These are phyloP conservation scores for Phytophthora capsici DNA, from an alignment of 352 stramenopile genomes.

Conservation along the genomic window DNA sequence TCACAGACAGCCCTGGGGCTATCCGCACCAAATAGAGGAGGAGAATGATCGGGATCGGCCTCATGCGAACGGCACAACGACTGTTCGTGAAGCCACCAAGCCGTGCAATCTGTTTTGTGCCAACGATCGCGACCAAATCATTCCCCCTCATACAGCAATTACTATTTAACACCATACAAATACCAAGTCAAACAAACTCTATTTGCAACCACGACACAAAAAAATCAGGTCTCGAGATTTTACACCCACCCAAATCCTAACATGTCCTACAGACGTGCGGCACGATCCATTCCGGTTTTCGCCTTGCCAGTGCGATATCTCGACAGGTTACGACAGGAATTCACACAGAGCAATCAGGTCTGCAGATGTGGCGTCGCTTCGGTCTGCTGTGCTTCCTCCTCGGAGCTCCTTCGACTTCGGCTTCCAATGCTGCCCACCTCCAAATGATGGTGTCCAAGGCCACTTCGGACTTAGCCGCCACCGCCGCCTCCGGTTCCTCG, in stretches of 20 bases:
- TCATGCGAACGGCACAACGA: constrained; percentile 1
- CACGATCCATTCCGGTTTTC: constrained; percentile 19
- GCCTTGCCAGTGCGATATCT: constrained; percentile 11
- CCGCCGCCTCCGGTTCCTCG: constrained; percentile 12
- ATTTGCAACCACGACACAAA: constrained; percentile 8
- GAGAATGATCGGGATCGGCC: constrained; percentile 28
- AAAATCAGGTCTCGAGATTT: constrained; percentile 26
- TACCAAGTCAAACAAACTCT: neutral
- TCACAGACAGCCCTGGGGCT: neutral
- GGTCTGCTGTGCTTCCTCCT: constrained; percentile 6
- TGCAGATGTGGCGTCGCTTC: constrained; percentile 5
- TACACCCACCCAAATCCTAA: constrained; percentile 12
- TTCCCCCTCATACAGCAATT: neutral
- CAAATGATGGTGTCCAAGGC: constrained; percentile 24
- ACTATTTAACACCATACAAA: neutral
- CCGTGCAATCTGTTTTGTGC: neutral
- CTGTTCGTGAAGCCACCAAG: neutral
- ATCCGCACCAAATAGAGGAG: constrained; percentile 2
- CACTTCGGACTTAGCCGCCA: constrained; percentile 3
- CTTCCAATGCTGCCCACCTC: constrained; percentile 6
- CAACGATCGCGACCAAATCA: neutral
- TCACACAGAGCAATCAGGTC: neutral
- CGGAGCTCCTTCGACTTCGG: constrained; percentile 3
- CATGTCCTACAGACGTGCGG: neutral
- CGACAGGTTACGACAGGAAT: neutral